Evolutionary conservation across 73 alveolate genomes (phyloP), one percentile per base, ranked within the genome.

Genomic region (Durusdinium trenchii): DNA sequence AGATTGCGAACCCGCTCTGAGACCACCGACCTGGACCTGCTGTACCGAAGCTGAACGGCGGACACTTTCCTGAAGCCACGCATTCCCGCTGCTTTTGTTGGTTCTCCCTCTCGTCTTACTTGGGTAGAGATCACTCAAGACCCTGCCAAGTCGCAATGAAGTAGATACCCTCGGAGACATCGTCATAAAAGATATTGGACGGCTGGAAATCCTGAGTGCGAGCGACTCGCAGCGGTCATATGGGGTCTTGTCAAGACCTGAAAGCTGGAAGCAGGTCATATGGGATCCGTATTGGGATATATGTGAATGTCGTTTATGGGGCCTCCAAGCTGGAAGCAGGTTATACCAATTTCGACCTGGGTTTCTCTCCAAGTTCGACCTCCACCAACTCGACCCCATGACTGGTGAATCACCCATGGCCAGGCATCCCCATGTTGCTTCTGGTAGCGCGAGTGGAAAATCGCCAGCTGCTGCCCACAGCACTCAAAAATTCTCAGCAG

Each of bases 361-460:
- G 42, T 64, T 64, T 18, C 10, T 10, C 42, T 67, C 18, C 43
- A 1, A n/a, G 16, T 67, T 28, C 6, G 79, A 35, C 69, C 23
- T 12, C 69, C 12, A 57, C 69, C 12, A 57, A 57, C 23, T 16
- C 69, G 23, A n/a, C n/a, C n/a, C n/a, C n/a, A n/a, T n/a, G n/a
- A n/a, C n/a, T n/a, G n/a, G n/a, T n/a, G n/a, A 23, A 60, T 60
- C 73, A 23, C 30, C n/a, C 73, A 60, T 60, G 75, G 18, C 96
- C n/a, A 14, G 40, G 90, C 43, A 57, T 91, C 98, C 89, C 98
- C 98, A 50, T 91, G 98, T 76, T 91, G 98, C 89, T 91, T 91
- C 51, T 60, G 60, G 67, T 91, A 91, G 60, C 98, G 98, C 43
- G 46, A 54, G 90, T 91, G 98, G 62, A 91, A 91, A 46, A 35